Evolutionary conservation across 228 moss, liverwort and hornwort genomes (phyloP).

Genomic region (Sphagnum fallax): DNA sequence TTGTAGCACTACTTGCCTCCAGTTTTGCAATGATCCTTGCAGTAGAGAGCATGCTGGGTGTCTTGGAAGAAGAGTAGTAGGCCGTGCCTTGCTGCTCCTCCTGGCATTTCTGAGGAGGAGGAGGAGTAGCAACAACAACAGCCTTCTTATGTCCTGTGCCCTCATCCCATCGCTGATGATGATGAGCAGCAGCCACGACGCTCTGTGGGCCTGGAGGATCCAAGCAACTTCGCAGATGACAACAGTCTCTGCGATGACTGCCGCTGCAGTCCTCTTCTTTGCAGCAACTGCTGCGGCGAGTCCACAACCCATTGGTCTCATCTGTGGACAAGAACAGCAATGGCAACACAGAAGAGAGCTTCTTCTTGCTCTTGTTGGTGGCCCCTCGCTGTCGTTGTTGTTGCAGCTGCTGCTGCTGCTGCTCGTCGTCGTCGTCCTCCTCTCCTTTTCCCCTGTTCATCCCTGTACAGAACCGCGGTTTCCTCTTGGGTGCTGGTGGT

Average conservation of each 20-base stretch:
- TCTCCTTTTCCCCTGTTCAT: conserved; percentile 14
- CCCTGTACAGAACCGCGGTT: conserved; percentile 11
- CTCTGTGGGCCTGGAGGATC: no score
- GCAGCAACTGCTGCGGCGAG: background rate
- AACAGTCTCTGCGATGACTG: conserved; percentile 5
- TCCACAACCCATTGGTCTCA: conserved; percentile 20
- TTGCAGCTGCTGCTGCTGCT: no score
- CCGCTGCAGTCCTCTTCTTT: conserved; percentile 11
- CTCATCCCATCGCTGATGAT: no score
- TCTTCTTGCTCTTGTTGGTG: background rate
- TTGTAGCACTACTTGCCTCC: conserved; percentile 7
- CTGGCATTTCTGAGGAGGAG: conserved; percentile 8
- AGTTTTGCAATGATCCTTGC: conserved; percentile 5
- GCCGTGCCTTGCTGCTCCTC: background rate
- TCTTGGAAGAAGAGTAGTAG: background rate
- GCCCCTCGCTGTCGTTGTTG: background rate
- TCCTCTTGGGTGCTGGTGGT: background rate
- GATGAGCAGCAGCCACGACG: no score
- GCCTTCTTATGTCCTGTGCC: background rate
- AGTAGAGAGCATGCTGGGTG: conserved; percentile 2
- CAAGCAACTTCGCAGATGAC: no score
- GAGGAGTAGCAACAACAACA: conserved; percentile 25
- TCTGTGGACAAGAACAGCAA: conserved; percentile 10
- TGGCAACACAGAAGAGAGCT: conserved; percentile 11
- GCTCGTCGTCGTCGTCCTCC: background rate